Conservation (phyloP, 2,329 filamentous ascomycete genomes). For the Diaporthe humulicola region DNA sequence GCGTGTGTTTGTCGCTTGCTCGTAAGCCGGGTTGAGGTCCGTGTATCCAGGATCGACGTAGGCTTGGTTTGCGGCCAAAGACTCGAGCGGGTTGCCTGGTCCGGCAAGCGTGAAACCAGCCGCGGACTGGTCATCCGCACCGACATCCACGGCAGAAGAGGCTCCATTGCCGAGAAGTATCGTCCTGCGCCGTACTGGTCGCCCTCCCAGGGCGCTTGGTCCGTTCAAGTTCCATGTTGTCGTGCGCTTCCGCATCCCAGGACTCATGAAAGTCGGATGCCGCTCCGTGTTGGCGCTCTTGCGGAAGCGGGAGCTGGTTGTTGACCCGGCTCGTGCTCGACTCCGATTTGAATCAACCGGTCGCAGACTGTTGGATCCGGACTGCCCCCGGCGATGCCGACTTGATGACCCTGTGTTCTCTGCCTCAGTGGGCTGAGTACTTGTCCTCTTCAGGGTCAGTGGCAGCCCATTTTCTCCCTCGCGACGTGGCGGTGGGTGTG, state of each 20-base stretch:
- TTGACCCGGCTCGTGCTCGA: conserved; percentile 35
- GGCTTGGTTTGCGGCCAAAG: conserved; percentile 52
- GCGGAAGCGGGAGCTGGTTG: conserved; percentile 33
- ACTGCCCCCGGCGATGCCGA: conserved; percentile 32
- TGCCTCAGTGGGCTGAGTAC: conserved; percentile 18
- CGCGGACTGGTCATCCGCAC: conserved; percentile 18
- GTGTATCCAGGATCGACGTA: conserved; percentile 67
- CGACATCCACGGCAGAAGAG: conserved; percentile 32
- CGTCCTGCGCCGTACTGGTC: conserved; percentile 33
- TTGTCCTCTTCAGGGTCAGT: conserved; percentile 12
- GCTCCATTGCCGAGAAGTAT: conserved; percentile 24
- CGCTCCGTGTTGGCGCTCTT: conserved; percentile 28
- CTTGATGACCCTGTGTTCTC: conserved; percentile 12
- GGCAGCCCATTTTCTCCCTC: conserved; percentile 29
- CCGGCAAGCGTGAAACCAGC: conserved; percentile 40
- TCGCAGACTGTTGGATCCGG: conserved; percentile 31
- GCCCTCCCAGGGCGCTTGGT: conserved; percentile 34
- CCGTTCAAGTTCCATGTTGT: conserved; percentile 39
- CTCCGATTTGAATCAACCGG: conserved; percentile 32
- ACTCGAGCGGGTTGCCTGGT: conserved; percentile 34
- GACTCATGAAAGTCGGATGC: conserved; percentile 12
- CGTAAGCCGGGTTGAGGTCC: conserved; percentile 66
- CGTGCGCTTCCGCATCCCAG: conserved; percentile 37
- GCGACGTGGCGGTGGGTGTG: conserved; percentile 24
- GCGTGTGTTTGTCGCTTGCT: conserved; percentile 60